Percentiles rank a stretch among this genome's conserved stretches.
These are phyloP conservation scores for Vachellia pachyceras DNA, from an alignment of 306 rosid genomes.

Conservation along the genomic window DNA sequence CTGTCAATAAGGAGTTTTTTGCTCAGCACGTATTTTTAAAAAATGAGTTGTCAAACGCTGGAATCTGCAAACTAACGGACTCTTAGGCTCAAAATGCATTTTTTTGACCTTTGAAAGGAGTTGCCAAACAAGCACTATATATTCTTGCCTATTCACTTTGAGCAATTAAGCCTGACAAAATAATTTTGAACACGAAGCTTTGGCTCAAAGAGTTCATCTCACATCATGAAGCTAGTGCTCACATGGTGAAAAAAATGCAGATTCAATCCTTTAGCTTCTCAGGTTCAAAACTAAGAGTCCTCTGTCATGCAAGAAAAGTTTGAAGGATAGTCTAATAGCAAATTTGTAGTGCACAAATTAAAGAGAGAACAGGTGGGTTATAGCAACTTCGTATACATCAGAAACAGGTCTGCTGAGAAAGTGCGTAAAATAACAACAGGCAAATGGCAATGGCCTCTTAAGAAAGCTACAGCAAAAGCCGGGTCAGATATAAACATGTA, in stretches of 20 bases:
- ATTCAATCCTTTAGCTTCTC: conserved; percentile 2
- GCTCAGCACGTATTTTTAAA: too few relatives aligned
- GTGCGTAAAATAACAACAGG: neutral
- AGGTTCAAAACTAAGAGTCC: neutral
- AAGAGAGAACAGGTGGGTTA: conserved; percentile 19
- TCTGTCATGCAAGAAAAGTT: conserved; percentile 9
- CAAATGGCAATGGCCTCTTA: conserved; percentile 12
- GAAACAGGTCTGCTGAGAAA: conserved; percentile 13
- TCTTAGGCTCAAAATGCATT: too few relatives aligned
- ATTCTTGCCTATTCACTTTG: neutral
- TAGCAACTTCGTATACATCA: neutral
- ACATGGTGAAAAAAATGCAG: neutral
- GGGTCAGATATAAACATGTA: conserved; percentile 51
- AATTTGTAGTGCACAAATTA: conserved; percentile 6
- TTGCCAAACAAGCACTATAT: too few relatives aligned
- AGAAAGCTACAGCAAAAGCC: conserved; percentile 28
- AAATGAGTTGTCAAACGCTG: too few relatives aligned
- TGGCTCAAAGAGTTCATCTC: conserved; percentile 15
- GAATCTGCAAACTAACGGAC: too few relatives aligned
- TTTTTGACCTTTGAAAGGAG: too few relatives aligned
- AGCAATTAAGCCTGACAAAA: neutral
- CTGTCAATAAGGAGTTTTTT: too few relatives aligned
- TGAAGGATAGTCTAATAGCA: conserved; percentile 18
- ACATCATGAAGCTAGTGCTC: neutral
- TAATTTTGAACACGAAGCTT: neutral